These are phyloP conservation scores for Penicillium paxilli DNA, from an alignment of 495 filamentous ascomycete genomes.

Conservation along the genomic window DNA sequence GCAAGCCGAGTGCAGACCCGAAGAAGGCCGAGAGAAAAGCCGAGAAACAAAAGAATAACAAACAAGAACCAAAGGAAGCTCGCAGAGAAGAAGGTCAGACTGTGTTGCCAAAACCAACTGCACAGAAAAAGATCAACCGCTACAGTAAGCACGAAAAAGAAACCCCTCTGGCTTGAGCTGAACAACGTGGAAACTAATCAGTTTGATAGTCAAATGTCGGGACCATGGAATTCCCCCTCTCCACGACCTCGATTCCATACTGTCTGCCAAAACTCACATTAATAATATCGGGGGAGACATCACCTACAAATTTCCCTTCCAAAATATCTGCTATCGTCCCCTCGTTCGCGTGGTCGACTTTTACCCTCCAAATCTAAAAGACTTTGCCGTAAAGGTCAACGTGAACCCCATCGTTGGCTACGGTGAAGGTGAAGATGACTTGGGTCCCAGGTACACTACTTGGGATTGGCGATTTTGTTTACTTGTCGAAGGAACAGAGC, in stretches of 20 bases:
- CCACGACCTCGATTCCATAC: constrained; percentile 42
- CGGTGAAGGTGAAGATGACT: constrained; percentile 34
- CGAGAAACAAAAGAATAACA: constrained; percentile 32
- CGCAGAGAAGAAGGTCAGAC: constrained; percentile 37
- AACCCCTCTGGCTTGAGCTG: too few species aligned
- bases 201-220: constrained; percentile 32
- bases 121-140: constrained; percentile 39
- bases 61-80: constrained; percentile 14
- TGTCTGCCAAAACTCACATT: constrained; percentile 39
- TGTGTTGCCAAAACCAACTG: constrained; percentile 15
- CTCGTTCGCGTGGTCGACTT: constrained; percentile 80
- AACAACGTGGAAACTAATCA: not conserved
- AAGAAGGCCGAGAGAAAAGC: constrained; percentile 39
- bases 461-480: constrained; percentile 85
- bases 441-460: constrained; percentile 26
- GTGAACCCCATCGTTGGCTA: constrained; percentile 52
- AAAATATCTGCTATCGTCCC: constrained; percentile 68
- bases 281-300: constrained; percentile 44
- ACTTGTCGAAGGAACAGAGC: constrained; percentile 61
- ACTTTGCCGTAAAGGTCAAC: constrained; percentile 62
- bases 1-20: constrained; percentile 26
- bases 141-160: constrained; percentile 30
- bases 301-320: constrained; percentile 61
- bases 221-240: constrained; percentile 25
- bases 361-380: constrained; percentile 65